Evolutionary conservation across 148 eudicot genomes (phyloP), one percentile per base, ranked within the genome.

Genomic region (Rheum nobile): DNA sequence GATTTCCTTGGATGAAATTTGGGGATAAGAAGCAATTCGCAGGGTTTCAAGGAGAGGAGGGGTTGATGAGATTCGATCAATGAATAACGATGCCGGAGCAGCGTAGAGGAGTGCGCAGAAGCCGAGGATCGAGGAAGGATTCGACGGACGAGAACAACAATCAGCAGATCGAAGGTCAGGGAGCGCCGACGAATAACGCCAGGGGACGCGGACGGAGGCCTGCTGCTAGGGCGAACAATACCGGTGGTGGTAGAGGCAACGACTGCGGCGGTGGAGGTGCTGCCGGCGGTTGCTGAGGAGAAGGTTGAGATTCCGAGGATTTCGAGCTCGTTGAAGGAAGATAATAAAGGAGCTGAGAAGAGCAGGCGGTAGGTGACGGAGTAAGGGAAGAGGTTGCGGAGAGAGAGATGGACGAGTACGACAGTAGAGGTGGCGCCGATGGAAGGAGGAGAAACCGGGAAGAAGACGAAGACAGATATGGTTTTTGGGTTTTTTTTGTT

Each of bases 21-120:
- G 35, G 17, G 44, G 46, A n/a, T 31, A 68, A 59, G 22, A 54
- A 34, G 72, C 46, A 67, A 46, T 16, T 21, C 75, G 61, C 47
- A 80, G 82, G 88, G 67, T 67, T 32, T 67, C 22, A 17, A 12
- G 41, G 26, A 17, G 71, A 32, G 71, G 41, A 67, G 71, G 22
- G 16, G 22, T 34, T 67, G 71, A 67, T 67, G 71, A 17, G 14
- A 3, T 17, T 38, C 41, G 74, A 50, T 79, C 65, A 85, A 71
- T 81, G 84, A 82, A 86, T 87, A 86, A 88, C 76, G 80, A 88
- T 86, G 88, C 89, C 88, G 54, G 84, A 75, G 61, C 75, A 78
- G 82, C 88, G 88, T 79, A 76, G 88, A 48, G 86, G 86, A 81
- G 90, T 57, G 67, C 85, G 92, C 72, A 82, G 90, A 81, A 90